Base-by-base conservation (phyloP, 139 green algal genomes). In the Tetraselmis striata region DNA sequence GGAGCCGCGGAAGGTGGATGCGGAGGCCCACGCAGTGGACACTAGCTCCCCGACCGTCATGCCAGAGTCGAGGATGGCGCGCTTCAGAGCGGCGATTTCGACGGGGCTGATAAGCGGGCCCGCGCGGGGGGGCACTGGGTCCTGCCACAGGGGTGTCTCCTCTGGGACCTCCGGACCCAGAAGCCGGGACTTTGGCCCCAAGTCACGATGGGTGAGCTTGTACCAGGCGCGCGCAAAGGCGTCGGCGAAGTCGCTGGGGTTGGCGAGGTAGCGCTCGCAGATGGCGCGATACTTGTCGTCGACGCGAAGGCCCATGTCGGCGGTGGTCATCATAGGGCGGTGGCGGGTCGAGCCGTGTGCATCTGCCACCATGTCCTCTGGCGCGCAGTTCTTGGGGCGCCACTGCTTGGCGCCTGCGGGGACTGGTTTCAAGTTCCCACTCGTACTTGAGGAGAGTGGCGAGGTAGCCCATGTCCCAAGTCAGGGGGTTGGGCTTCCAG, bases 391-490 rank as follows among this genome's bases (percentile, higher is more conserved):
- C 29, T 25, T 59, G 76, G 30, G 24, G 28, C 45, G 5, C 45
- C 45, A 67, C 18, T 67, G 45, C 5, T 67, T 67, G 11, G 45
- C 5, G 11, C 45, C 24, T 27, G 11, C 30, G 28, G 27, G 29
- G 28, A n/a, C 76, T 79, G 2, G 1, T 74, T 26, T 83, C 31
- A 22, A 82, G 22, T 32, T 86, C 77, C 83, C 82, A 91, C 25
- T 83, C 74, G 32, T 81, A 88, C 25, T 67, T 58, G 1, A 89
- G 81, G 25, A 91, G 83, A 67, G 82, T 85, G 28, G 80, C 77
- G 76, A 90, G 88, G 83, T 88, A 90, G 2, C 84, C 26, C 76
- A 87, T 87, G 75, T 25, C 78, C 86, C 86, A 89, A 0, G 76
- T 2, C 1, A 77, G 86, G 28, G 86, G 86, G 2, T 2, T 80